Evolutionary conservation across 169 alveolate genomes (phyloP).

Genomic region (Eimeria praecox): DNA sequence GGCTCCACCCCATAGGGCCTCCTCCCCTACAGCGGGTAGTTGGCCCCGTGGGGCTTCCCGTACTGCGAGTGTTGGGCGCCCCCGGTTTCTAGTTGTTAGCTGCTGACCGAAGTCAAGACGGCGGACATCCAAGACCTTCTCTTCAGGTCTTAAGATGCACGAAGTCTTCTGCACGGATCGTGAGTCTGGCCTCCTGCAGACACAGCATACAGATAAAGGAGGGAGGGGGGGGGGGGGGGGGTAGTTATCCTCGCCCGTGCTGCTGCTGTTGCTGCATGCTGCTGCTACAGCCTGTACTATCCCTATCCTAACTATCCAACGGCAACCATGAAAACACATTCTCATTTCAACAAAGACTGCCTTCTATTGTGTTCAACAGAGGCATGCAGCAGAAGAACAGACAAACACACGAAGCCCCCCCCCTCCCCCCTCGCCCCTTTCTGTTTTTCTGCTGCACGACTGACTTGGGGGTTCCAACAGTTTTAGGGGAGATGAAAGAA

Average conservation of each 20-base stretch:
- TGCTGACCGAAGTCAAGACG: slow-evolving; percentile 29
- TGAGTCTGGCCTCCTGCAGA: not conserved
- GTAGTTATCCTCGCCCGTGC: too few species aligned
- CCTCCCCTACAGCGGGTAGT: not conserved
- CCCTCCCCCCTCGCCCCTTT: too few species aligned
- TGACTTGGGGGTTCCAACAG: not conserved
- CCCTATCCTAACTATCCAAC: too few species aligned
- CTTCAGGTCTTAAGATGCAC: slow-evolving; percentile 11
- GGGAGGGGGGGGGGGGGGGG: too few species aligned
- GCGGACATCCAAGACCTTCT: slow-evolving; percentile 45
- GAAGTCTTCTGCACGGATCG: not conserved
- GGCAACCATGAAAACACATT: too few species aligned
- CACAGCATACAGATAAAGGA: not conserved
- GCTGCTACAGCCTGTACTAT: too few species aligned
- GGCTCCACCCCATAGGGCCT: slow-evolving; percentile 56
- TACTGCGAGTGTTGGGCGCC: not conserved
- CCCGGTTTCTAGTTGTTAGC: not conserved
- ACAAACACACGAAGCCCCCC: too few species aligned
- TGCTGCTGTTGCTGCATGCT: too few species aligned
- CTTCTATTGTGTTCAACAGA: too few species aligned
- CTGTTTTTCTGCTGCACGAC: too few species aligned
- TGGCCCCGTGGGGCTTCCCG: slow-evolving; percentile 7
- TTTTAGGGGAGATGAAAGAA: not conserved
- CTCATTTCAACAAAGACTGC: too few species aligned
- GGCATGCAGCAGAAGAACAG: too few species aligned